Percentiles rank a stretch among this genome's conserved stretches.
These are phyloP conservation scores for Chlorella ohadii DNA, from an alignment of 139 green algal species.

Conservation along the genomic window DNA sequence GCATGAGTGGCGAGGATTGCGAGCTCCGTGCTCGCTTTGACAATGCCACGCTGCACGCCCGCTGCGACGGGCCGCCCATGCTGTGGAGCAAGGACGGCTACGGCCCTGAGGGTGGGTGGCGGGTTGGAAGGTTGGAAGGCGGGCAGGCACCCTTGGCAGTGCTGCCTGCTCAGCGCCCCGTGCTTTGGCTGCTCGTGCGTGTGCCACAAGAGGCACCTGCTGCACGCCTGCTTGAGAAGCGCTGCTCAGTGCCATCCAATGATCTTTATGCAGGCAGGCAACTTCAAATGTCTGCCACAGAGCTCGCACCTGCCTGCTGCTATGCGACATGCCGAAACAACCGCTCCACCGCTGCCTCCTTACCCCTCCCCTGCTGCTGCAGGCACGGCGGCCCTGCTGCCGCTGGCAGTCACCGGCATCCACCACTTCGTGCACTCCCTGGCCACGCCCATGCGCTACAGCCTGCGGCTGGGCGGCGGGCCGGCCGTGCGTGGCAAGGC, in stretches of 20 bases:
- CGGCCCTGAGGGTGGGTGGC: constrained; percentile 12
- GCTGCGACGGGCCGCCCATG: constrained; percentile 2
- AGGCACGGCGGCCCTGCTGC: not conserved
- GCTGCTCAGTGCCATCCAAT: too few species aligned
- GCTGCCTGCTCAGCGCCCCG: not conserved
- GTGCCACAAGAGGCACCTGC: too few species aligned
- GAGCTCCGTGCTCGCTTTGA: not conserved
- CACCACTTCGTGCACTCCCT: constrained; percentile 41
- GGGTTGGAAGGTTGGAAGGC: not conserved
- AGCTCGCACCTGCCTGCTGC: too few species aligned
- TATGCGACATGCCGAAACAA: too few species aligned
- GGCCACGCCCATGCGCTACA: constrained; percentile 34
- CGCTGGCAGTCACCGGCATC: constrained; percentile 11
- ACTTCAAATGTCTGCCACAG: too few species aligned
- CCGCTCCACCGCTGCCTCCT: too few species aligned
- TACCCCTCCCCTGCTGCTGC: not conserved
- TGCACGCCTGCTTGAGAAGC: not conserved
- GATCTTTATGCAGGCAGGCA: too few species aligned
- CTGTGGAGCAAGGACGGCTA: not conserved
- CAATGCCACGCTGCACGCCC: not conserved
- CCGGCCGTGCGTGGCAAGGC: not conserved
- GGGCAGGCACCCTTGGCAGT: not conserved
- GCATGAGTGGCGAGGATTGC: not conserved
- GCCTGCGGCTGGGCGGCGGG: not conserved
- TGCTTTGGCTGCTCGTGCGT: too few species aligned